Conservation (phyloP, 2,329 filamentous ascomycete genomes). For the Trichophyton equinum region DNA sequence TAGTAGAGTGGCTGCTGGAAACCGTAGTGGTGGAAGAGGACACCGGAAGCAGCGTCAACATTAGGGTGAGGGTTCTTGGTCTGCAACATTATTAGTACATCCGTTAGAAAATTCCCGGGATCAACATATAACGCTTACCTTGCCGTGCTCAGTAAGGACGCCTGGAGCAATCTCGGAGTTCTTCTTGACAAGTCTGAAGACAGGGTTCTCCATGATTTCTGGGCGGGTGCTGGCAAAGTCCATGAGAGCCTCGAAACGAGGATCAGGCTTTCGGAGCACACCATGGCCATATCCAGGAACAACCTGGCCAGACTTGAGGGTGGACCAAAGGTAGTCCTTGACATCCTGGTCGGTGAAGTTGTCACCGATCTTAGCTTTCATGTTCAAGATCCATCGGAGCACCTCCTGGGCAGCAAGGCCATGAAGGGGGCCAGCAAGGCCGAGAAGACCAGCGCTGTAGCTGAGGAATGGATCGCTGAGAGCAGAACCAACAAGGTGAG, state of each 20-base stretch:
- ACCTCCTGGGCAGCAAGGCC: constrained; percentile 94
- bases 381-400: constrained; percentile 88
- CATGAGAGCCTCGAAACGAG: constrained; percentile 92
- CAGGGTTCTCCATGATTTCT: constrained; percentile 72
- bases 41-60: constrained; percentile 84
- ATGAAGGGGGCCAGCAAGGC: constrained; percentile 85
- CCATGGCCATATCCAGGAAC: constrained; percentile 93
- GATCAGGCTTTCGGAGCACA: constrained; percentile 91
- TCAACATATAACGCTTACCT: constrained; percentile 36
- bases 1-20: constrained; percentile 98
- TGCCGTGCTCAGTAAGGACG: constrained; percentile 88
- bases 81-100: constrained; percentile 25
- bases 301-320: constrained; percentile 84
- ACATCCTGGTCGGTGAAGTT: constrained; percentile 71
- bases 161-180: constrained; percentile 84
- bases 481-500: constrained; percentile 87
- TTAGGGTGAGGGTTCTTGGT: constrained; percentile 98
- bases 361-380: constrained; percentile 76
- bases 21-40: constrained; percentile 95
- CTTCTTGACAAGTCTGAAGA: constrained; percentile 88
- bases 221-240: constrained; percentile 79
- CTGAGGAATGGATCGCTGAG: constrained; percentile 91
- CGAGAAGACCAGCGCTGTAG: constrained; percentile 90
- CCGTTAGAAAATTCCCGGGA: not conserved
- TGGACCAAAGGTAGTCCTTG: constrained; percentile 79